Conservation (phyloP, 345 rosid genomes). For the Pistacia atlantica region DNA sequence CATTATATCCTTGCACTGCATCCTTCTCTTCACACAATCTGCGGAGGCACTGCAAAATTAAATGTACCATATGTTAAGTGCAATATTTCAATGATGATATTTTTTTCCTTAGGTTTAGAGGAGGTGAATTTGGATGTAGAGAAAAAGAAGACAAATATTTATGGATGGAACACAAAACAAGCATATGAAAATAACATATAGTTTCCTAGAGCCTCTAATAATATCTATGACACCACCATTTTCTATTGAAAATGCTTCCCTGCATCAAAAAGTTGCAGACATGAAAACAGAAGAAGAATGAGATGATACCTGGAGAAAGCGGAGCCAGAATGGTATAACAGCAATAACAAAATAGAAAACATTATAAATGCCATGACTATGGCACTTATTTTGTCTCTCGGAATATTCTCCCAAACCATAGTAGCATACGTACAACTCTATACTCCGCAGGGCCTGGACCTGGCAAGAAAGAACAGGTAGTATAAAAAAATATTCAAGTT, state of each 20-base stretch:
- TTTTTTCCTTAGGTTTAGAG: neutral
- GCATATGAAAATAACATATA: neutral
- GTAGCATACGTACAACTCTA: constrained; percentile 75
- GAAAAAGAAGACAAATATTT: neutral
- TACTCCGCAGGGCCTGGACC: constrained; percentile 68
- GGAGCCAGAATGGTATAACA: constrained; percentile 67
- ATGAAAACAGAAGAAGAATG: neutral
- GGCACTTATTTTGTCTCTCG: constrained; percentile 60
- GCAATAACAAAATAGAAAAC: constrained; percentile 63
- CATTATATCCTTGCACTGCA: constrained; percentile 50
- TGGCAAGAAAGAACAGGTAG: constrained; percentile 25
- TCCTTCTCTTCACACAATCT: constrained; percentile 64
- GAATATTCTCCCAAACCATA: constrained; percentile 63
- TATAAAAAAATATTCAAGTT: neutral
- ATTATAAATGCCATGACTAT: constrained; percentile 57
- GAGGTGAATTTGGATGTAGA: neutral
- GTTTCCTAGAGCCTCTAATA: neutral
- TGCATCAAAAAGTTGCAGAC: neutral
- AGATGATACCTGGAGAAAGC: constrained; percentile 59
- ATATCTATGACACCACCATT: neutral
- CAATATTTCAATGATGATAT: neutral
- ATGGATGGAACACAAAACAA: no score
- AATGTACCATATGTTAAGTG: neutral
- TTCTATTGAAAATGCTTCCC: neutral
- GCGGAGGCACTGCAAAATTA: constrained; percentile 54